phyloP scores from a whole-genome alignment of 768 basidiomycete species.

The Ramaria rubella region DNA sequence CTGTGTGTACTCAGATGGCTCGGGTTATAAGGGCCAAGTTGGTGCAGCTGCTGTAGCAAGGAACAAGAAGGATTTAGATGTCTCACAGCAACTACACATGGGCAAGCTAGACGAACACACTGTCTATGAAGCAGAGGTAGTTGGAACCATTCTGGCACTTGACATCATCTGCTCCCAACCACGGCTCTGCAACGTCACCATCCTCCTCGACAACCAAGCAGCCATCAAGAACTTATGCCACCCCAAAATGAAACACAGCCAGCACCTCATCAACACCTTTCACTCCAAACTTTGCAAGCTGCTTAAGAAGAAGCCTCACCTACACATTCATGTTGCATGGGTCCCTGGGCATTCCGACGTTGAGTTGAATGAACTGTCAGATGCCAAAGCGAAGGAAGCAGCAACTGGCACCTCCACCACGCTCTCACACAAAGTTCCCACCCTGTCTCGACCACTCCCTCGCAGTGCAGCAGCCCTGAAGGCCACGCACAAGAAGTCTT shows the following conservation, averaged over 20 bases:
- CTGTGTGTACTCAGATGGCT: constrained; percentile 16
- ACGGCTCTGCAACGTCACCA: not conserved
- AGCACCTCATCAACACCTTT: constrained; percentile 13
- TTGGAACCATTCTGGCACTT: constrained; percentile 8
- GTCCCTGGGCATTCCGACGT: constrained; percentile 16
- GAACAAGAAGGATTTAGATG: not conserved
- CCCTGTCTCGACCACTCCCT: not conserved
- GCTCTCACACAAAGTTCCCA: not conserved
- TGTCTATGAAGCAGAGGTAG: constrained; percentile 9
- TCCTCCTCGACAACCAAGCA: constrained; percentile 11
- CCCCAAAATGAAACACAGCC: constrained; percentile 1
- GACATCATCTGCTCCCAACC: not conserved
- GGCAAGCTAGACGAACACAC: not conserved
- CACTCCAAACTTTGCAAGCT: not conserved
- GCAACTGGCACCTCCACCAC: not conserved
- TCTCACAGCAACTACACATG: not conserved
- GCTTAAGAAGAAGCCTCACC: too few relatives aligned
- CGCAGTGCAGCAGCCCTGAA: not conserved
- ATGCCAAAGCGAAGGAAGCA: constrained; percentile 11
- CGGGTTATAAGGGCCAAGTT: not conserved
- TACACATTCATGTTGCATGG: constrained; percentile 13
- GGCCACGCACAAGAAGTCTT: not conserved
- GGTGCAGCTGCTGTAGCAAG: not conserved
- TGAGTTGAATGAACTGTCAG: constrained; percentile 16
- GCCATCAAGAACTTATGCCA: not conserved